Conservation (phyloP, 116 monocot species). For the Phalaenopsis hybrid region DNA sequence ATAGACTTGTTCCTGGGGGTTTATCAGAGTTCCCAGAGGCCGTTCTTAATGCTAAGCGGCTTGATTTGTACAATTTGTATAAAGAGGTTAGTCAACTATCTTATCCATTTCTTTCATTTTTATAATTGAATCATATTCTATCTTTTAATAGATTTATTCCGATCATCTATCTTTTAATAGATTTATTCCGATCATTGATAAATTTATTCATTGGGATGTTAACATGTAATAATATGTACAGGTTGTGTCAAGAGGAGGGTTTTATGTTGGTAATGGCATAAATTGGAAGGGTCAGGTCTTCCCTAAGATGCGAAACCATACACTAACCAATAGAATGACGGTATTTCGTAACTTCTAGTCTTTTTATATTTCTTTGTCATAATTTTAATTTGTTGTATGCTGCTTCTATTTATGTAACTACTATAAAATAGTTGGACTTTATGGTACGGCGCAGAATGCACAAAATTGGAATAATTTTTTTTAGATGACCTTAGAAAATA, state of each 20-base stretch:
- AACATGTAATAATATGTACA: slow-evolving; percentile 7
- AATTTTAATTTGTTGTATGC: background rate
- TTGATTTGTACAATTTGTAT: slow-evolving; percentile 85
- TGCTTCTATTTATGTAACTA: no score
- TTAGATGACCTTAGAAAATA: no score
- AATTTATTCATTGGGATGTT: slow-evolving; percentile 1
- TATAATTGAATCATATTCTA: background rate
- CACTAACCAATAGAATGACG: slow-evolving; percentile 81
- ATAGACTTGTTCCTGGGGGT: slow-evolving; percentile 77
- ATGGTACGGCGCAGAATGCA: no score
- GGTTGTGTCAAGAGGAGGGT: slow-evolving; percentile 97
- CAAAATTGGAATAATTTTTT: no score
- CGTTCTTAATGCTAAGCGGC: slow-evolving; percentile 82
- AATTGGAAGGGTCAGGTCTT: slow-evolving; percentile 98
- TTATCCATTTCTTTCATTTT: background rate
- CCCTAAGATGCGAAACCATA: slow-evolving; percentile 94
- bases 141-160: background rate
- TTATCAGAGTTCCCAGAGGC: slow-evolving; percentile 86
- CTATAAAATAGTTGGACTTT: no score
- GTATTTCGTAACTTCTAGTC: slow-evolving; percentile 22
- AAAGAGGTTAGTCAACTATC: slow-evolving; percentile 53
- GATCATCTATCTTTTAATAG: background rate
- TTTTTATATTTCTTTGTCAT: background rate
- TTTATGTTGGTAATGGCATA: slow-evolving; percentile 92
- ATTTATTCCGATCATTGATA: background rate